Evolutionary conservation across 306 rosid genomes (phyloP).

Genomic region (Rosa multiflora): DNA sequence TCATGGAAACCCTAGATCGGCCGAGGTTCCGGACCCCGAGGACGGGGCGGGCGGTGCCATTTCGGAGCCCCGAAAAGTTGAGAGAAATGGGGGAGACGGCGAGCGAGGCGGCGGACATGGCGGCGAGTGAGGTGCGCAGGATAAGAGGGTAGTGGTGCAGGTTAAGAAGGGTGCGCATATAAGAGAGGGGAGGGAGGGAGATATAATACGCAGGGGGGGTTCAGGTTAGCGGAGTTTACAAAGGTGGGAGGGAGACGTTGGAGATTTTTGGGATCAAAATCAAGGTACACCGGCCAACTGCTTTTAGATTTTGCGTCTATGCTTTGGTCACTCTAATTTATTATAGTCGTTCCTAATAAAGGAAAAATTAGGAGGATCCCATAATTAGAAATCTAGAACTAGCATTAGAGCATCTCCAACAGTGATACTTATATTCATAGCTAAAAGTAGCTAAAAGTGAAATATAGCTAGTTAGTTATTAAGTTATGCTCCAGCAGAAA

Average conservation of each 20-base stretch:
- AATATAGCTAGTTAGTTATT: too few species aligned
- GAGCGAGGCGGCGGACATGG: slow-evolving; percentile 29
- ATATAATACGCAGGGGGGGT: slow-evolving; percentile 20
- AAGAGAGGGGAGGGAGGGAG: not conserved
- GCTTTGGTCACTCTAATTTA: not conserved
- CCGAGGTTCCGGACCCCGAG: slow-evolving; percentile 24
- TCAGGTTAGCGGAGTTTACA: slow-evolving; percentile 57
- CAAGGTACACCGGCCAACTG: slow-evolving; percentile 48
- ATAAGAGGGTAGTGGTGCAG: slow-evolving; percentile 27
- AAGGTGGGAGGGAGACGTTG: slow-evolving; percentile 28
- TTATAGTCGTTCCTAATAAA: too few species aligned
- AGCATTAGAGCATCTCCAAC: too few species aligned
- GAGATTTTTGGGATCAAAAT: slow-evolving; percentile 25
- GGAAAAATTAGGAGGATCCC: too few species aligned
- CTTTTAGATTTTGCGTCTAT: not conserved
- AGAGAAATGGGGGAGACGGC: slow-evolving; percentile 31
- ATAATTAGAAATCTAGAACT: too few species aligned
- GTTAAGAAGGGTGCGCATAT: slow-evolving; percentile 20
- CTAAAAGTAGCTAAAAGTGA: too few species aligned
- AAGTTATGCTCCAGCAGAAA: too few species aligned
- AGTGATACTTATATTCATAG: too few species aligned
- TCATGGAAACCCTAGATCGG: slow-evolving; percentile 78
- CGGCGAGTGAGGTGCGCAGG: slow-evolving; percentile 29
- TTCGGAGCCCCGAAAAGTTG: slow-evolving; percentile 31
- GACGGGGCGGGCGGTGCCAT: slow-evolving; percentile 31